A percentile compares a stretch with the other conserved stretches of the same genome.
These are phyloP conservation scores for Venturia asperata DNA, from an alignment of 2,329 filamentous ascomycete species.

Conservation along the genomic window DNA sequence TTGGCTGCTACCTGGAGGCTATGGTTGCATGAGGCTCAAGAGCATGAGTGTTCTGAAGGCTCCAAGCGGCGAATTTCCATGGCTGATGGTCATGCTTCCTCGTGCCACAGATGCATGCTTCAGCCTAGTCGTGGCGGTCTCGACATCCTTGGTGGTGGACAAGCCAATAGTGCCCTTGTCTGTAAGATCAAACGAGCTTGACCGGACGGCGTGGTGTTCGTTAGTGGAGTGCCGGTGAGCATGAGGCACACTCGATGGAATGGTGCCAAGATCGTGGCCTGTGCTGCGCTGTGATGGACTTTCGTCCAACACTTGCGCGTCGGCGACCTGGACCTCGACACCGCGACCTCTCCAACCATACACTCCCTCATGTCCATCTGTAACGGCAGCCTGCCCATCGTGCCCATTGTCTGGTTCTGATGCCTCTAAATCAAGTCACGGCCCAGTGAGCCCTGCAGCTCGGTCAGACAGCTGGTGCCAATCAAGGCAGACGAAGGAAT, in stretches of 20 bases:
- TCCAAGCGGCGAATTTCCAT: neutral
- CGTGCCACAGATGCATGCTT: neutral
- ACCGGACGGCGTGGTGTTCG: neutral
- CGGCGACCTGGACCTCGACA: neutral
- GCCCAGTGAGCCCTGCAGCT: neutral
- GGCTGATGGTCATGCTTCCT: neutral
- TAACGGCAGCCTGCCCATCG: neutral
- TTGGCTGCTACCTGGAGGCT: neutral
- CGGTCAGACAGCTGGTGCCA: neutral
- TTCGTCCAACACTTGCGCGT: neutral
- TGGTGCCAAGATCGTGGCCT: neutral
- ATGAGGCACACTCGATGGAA: neutral
- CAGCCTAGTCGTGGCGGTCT: neutral
- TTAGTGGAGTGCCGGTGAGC: neutral
- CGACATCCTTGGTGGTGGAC: neutral
- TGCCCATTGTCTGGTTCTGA: neutral
- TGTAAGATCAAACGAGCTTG: constrained; percentile 7
- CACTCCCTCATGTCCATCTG: neutral
- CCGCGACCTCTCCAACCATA: neutral
- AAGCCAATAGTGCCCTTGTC: neutral
- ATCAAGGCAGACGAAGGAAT: neutral
- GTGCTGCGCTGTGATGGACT: constrained; percentile 1
- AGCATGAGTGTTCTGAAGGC: neutral
- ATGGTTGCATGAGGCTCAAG: constrained; percentile 8
- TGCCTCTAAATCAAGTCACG: neutral